Base-by-base conservation (phyloP, 331 rosid species). In the Acacia pycnantha region DNA sequence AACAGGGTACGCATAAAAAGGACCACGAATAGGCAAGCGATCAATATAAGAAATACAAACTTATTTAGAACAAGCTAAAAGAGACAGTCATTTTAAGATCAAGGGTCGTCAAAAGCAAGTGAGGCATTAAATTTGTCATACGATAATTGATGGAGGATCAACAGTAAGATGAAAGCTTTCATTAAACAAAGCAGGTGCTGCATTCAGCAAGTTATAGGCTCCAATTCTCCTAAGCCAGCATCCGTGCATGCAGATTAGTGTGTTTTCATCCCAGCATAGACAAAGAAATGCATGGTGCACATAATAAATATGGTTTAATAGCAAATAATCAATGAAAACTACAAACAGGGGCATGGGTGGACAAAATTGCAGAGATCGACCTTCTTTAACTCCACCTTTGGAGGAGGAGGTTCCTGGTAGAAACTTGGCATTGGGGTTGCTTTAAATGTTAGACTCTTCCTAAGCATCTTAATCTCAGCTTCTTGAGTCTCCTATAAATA, bases 341-440 rank as follows among this genome's bases (percentile, higher is more conserved):
- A 76, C 77, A 62, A n/a, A 33, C 33, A 56, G 43, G 27, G 43
- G 75, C n/a, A 64, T 15, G 51, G 33, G 56, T 18, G 6, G 31
- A 24, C 21, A 24, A 29, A 46, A 3, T 56, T 72, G 41, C 68
- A 80, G 73, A 74, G 77, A 62, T 77, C 70, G 48, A 91, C 99
- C 95, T 97, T 97, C 88, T 97, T 97, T 79, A 97, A 84, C 85
- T 97, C 99, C 76, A 81, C 90, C 88, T 91, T 92, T 56, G 99
- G 94, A 81, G 99, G 98, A 66, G 97, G 88, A 74, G 99, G 99
- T 85, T 92, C 99, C 90, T 92, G 99, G 80, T 97, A 97, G 84
- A 97, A 97, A 91, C 88, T 97, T 79, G 99, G 99, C 98, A 97
- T 94, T 58, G 98, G 99, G 74, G 98, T 94, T 78, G 99, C 99